These are phyloP conservation scores for Penicillium sp. DNA, from an alignment of 2,329 filamentous ascomycete genomes.

Conservation along the genomic window DNA sequence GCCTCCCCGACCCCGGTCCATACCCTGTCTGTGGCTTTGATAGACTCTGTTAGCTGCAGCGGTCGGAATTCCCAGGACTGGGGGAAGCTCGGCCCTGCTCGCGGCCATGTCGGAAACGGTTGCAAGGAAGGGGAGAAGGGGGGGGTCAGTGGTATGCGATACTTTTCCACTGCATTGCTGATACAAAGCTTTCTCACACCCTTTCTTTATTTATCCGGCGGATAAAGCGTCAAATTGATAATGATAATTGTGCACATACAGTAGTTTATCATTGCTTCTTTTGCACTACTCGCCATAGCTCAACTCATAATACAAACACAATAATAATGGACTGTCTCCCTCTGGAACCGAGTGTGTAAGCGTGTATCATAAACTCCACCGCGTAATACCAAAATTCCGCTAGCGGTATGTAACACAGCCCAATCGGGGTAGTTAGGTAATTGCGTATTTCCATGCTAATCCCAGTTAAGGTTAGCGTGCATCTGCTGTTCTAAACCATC, in stretches of 20 bases:
- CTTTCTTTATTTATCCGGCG: not conserved
- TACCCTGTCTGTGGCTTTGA: constrained; percentile 25
- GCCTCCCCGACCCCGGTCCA: constrained; percentile 12
- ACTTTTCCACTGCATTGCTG: not conserved
- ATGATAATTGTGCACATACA: not conserved
- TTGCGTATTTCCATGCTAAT: not conserved
- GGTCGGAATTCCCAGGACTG: constrained; percentile 14
- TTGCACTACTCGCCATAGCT: constrained; percentile 1
- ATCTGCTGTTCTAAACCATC: constrained; percentile 1
- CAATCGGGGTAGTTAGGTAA: constrained; percentile 5
- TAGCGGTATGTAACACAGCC: constrained; percentile 17
- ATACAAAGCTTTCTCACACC: not conserved
- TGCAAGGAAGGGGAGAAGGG: constrained; percentile 1
- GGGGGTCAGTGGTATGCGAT: not conserved
- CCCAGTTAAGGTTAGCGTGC: constrained; percentile 1
- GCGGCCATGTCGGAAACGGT: constrained; percentile 15
- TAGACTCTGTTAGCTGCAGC: constrained; percentile 27
- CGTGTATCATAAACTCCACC: constrained; percentile 10
- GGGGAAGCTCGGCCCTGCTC: constrained; percentile 5
- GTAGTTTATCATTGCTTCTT: constrained; percentile 6
- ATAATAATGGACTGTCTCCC: not conserved
- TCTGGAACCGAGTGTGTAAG: not conserved
- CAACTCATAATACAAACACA: not conserved
- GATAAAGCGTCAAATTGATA: not conserved
- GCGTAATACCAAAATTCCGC: constrained; percentile 19